Base-by-base conservation (phyloP, 2,329 filamentous ascomycete species). In the Venturia pyrina region DNA sequence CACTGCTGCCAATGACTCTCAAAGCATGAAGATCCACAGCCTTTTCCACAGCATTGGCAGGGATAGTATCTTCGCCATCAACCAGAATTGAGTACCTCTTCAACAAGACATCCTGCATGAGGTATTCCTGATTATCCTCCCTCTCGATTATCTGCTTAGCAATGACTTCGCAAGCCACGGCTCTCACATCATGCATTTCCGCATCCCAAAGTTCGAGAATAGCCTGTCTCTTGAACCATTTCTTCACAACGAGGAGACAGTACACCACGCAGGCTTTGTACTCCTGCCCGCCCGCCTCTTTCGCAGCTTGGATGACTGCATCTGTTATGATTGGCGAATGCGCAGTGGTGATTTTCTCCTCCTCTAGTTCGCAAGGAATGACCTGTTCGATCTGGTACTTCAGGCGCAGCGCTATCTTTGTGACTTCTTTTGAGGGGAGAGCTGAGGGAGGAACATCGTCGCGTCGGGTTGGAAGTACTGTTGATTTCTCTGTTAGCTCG, bases 1-100 rank as follows among this genome's bases (percentile, higher is more conserved):
- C 93, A 0, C 91, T 92, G 0, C 90, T 93, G 2, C 91, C 91
- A 68, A 98, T 98, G 61, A 99, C 87, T 17, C 85, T 83, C 59
- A 98, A 81, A 0, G 93, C 91, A 74, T 99, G 95, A 34, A 98
- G 79, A 72, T 99, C 95, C 44, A 98, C 92, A 0, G 95, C 91
- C 72, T 91, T 90, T 76, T 99, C 95, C 67, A 99, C 87, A 28
- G 91, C 95, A 73, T 98, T 99, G 68, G 89, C 83, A 0, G 93
- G 90, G 1, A 83, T 79, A 0, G 91, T 92, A 53, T 89, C 81
- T 69, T 89, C 81, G 53, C 86, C 87, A 69, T 93, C 84, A 50
- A 89, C 76, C 8, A 96, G 75, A 71, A 93, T 88, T 2, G 91
- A 91, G 78, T 96, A 99, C 37, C 93, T 87, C 75, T 92, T 93